Evolutionary conservation across 2,329 filamentous ascomycete genomes (phyloP).

Genomic region (Cercospora sp.): DNA sequence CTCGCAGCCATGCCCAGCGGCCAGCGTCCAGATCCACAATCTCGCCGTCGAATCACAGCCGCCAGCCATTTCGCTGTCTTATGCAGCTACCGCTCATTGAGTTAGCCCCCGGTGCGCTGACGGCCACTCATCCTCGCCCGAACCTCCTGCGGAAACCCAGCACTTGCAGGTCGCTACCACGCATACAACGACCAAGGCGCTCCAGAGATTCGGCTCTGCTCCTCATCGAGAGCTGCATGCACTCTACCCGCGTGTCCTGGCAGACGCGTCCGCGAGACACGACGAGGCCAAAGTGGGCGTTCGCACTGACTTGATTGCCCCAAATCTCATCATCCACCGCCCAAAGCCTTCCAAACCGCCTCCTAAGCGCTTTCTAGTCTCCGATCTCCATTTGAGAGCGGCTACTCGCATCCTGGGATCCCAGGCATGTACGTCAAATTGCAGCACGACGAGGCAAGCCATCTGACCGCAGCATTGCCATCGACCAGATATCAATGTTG

Average conservation of each 20-base stretch:
- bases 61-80: conserved; percentile 7
- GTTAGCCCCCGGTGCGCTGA: conserved; percentile 22
- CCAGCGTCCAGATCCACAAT: conserved; percentile 22
- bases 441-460: conserved; percentile 23
- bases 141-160: conserved; percentile 12
- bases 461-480: conserved; percentile 18
- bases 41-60: conserved; percentile 26
- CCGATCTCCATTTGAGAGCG: conserved; percentile 12
- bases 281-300: conserved; percentile 10
- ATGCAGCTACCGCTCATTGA: conserved; percentile 25
- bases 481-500: conserved; percentile 21
- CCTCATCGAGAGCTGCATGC: conserved; percentile 18
- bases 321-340: conserved; percentile 19
- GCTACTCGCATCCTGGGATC: conserved; percentile 11
- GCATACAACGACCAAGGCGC: conserved; percentile 14
- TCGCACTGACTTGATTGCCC: conserved; percentile 16
- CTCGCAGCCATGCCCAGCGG: conserved; percentile 12
- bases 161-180: conserved; percentile 19
- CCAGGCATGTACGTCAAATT: conserved; percentile 17
- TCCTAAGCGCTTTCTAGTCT: conserved; percentile 20
- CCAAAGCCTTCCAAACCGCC: conserved; percentile 15
- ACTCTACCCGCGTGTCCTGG: conserved; percentile 19
- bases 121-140: conserved; percentile 25
- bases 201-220: conserved; percentile 13
- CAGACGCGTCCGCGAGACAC: conserved; percentile 22